Percentiles rank a stretch among this genome's conserved stretches.
Evolutionary conservation across 2,329 filamentous ascomycete species (phyloP).

Genomic region (Apiospora phragmitis): DNA sequence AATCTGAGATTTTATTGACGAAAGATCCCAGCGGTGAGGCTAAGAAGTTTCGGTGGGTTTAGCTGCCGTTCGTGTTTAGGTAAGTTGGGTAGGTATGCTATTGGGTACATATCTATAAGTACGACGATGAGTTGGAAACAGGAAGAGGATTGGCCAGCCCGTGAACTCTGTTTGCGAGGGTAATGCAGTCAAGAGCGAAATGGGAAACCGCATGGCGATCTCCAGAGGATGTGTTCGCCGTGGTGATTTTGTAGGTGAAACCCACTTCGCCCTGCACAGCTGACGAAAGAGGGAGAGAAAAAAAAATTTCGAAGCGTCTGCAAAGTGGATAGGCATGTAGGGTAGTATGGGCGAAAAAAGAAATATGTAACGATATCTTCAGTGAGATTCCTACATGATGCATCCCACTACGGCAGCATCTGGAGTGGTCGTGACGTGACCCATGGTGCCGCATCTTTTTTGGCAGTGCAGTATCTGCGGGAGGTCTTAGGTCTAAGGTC

Average conservation of each 20-base stretch:
- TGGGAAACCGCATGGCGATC: not conserved
- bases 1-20: conserved; percentile 4
- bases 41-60: not conserved
- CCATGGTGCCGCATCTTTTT: not conserved
- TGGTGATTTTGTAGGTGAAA: not conserved
- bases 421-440: not conserved
- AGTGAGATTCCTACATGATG: not conserved
- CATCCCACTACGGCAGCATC: not conserved
- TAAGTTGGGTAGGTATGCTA: not conserved
- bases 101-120: not conserved
- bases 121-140: not conserved
- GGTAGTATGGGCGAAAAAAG: not conserved
- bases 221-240: not conserved
- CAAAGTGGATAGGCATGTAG: not conserved
- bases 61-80: conserved; percentile 1
- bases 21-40: not conserved
- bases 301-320: not conserved
- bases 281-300: not conserved
- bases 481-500: not conserved
- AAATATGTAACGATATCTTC: not conserved
- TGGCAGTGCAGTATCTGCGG: not conserved
- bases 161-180: not conserved
- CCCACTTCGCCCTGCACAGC: not conserved
- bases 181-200: not conserved
- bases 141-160: not conserved